Evolutionary conservation across 495 filamentous ascomycete species (phyloP).

Genomic region (Amorphotheca resinae): DNA sequence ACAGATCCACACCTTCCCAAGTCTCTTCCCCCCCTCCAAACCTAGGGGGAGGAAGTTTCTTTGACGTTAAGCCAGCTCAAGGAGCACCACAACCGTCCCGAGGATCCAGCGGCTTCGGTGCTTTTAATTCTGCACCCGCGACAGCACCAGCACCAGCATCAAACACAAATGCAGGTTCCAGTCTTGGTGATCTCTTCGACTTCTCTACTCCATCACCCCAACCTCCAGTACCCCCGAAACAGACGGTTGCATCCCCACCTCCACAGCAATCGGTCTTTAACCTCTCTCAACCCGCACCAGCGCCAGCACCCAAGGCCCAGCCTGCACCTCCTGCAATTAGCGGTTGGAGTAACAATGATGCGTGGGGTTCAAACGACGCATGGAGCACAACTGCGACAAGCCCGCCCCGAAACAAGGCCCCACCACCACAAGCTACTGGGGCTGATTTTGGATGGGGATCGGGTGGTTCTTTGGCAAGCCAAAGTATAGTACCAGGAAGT

Average conservation of each 20-base stretch:
- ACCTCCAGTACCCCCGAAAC: slow-evolving; percentile 31
- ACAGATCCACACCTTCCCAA: slow-evolving; percentile 28
- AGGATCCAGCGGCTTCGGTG: slow-evolving; percentile 25
- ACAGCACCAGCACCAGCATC: slow-evolving; percentile 11
- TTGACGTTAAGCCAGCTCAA: slow-evolving; percentile 55
- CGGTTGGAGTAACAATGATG: slow-evolving; percentile 30
- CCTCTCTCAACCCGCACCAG: slow-evolving; percentile 45
- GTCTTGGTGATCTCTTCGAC: slow-evolving; percentile 67
- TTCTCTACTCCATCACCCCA: slow-evolving; percentile 45
- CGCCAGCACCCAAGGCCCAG: slow-evolving; percentile 26
- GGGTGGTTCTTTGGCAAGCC: slow-evolving; percentile 29
- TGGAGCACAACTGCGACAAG: slow-evolving; percentile 34
- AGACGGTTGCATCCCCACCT: slow-evolving; percentile 31
- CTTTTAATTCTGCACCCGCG: slow-evolving; percentile 19
- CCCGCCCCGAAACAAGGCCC: slow-evolving; percentile 24
- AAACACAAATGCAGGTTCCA: slow-evolving; percentile 30
- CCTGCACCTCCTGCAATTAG: slow-evolving; percentile 18
- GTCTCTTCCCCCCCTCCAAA: slow-evolving; percentile 33
- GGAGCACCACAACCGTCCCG: slow-evolving; percentile 28
- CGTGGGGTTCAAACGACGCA: slow-evolving; percentile 42
- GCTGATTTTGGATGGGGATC: slow-evolving; percentile 46
- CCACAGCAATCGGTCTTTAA: slow-evolving; percentile 59
- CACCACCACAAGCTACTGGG: slow-evolving; percentile 28
- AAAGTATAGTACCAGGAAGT: slow-evolving; percentile 41
- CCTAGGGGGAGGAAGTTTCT: slow-evolving; percentile 61